Percentiles rank a stretch among this genome's conserved stretches.
Evolutionary conservation across 768 basidiomycete genomes (phyloP).

Genomic region (Solioccasus polychromus): DNA sequence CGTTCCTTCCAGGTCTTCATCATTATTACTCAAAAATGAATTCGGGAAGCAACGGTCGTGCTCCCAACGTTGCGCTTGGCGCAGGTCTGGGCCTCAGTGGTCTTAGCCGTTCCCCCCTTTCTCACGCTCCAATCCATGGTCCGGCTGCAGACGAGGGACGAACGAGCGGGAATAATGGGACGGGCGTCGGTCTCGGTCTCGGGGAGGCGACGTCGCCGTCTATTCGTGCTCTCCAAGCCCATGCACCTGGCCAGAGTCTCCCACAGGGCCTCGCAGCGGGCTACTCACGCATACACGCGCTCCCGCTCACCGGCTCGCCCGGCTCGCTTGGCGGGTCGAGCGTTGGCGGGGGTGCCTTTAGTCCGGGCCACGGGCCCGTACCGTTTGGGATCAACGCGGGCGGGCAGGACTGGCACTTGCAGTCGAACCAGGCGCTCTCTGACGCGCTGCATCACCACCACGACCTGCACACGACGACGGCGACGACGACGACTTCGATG

Average conservation of each 20-base stretch:
- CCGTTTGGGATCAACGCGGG: conserved; percentile 32
- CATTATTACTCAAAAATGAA: conserved; percentile 61
- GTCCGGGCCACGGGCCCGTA: conserved; percentile 29
- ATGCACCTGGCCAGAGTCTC: conserved; percentile 87
- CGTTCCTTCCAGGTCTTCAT: conserved; percentile 74
- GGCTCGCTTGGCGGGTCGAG: conserved; percentile 27
- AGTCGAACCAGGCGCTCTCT: conserved; percentile 22
- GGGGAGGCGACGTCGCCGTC: conserved; percentile 56
- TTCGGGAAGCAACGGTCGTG: conserved; percentile 27
- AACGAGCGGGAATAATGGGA: conserved; percentile 8
- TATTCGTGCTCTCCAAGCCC: conserved; percentile 76
- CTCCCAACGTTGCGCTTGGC: conserved; percentile 19
- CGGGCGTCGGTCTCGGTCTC: conserved; percentile 17
- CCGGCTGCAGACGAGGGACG: conserved; percentile 27
- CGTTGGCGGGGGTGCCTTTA: conserved; percentile 26
- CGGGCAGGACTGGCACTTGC: conserved; percentile 28
- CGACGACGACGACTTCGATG: conserved; percentile 25
- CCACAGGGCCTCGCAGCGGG: conserved; percentile 93
- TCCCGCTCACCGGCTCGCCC: conserved; percentile 42
- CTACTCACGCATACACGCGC: conserved; percentile 84
- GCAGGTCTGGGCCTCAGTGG: conserved; percentile 23
- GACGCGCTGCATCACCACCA: too few relatives aligned
- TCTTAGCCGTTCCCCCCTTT: conserved; percentile 29
- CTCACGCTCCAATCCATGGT: conserved; percentile 26
- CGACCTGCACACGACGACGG: too few relatives aligned